Evolutionary conservation across 371 early-diverging fungal species (phyloP).

Genomic region (Dichotomocladium elegans): DNA sequence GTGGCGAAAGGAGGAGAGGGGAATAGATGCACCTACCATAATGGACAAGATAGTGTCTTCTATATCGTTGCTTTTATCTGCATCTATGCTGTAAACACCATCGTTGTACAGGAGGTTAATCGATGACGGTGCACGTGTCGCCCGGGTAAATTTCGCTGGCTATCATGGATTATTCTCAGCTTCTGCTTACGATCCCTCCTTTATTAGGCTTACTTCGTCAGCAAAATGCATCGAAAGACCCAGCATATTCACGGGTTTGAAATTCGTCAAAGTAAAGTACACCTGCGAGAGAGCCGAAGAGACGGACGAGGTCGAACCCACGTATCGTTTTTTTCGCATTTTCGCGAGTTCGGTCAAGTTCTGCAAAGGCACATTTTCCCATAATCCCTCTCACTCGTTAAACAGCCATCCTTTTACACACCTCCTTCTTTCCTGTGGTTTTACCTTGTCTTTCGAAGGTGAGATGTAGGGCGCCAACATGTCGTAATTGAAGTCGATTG

Average conservation of each 20-base stretch:
- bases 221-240: slow-evolving; percentile 61
- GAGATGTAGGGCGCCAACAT: slow-evolving; percentile 74
- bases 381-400: too few species aligned
- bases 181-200: neutral
- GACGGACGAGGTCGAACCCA: slow-evolving; percentile 90
- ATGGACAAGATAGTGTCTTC: slow-evolving; percentile 61
- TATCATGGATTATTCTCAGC: slow-evolving; percentile 8
- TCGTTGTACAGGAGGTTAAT: slow-evolving; percentile 60
- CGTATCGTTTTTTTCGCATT: slow-evolving; percentile 48
- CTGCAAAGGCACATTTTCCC: slow-evolving; percentile 27
- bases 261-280: slow-evolving; percentile 70
- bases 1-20: too few species aligned
- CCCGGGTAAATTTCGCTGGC: slow-evolving; percentile 56
- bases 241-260: slow-evolving; percentile 58
- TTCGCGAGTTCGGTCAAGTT: slow-evolving; percentile 45
- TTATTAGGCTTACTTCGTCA: slow-evolving; percentile 51
- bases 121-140: slow-evolving; percentile 58
- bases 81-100: slow-evolving; percentile 82
- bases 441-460: slow-evolving; percentile 72
- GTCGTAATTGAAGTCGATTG: slow-evolving; percentile 75
- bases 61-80: slow-evolving; percentile 71
- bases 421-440: neutral
- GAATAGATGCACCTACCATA: slow-evolving; percentile 55
- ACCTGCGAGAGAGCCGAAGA: slow-evolving; percentile 75
- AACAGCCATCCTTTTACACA: neutral